Percentiles rank a stretch among this genome's conserved stretches.
phyloP scores from a whole-genome alignment of 108 stramenopile genomes.

The Nitzschia inconspicua region DNA sequence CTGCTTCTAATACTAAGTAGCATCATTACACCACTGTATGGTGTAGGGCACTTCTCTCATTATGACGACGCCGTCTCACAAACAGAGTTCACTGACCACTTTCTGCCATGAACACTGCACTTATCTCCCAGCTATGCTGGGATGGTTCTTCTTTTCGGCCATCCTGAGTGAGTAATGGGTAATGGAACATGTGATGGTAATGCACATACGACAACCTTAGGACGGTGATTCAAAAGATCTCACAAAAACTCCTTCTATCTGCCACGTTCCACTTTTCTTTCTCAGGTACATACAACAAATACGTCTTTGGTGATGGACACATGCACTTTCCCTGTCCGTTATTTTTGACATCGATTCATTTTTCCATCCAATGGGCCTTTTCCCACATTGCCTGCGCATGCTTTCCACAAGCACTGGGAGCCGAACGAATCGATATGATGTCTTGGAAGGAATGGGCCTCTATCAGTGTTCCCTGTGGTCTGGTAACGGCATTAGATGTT shows the following conservation, averaged over 20 bases:
- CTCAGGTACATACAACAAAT: slow-evolving; percentile 40
- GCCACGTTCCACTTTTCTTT: background rate
- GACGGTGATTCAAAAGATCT: background rate
- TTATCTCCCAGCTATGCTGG: slow-evolving; percentile 77
- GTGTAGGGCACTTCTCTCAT: too few species aligned
- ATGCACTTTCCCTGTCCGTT: slow-evolving; percentile 83
- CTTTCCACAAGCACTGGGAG: slow-evolving; percentile 60
- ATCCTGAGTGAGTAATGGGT: slow-evolving; percentile 57
- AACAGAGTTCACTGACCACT: too few species aligned
- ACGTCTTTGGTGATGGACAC: slow-evolving; percentile 68
- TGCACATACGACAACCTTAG: background rate
- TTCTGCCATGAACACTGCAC: slow-evolving; percentile 71
- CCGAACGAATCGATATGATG: slow-evolving; percentile 57
- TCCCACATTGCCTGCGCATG: slow-evolving; percentile 40
- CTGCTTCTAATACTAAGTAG: too few species aligned
- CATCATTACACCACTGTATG: too few species aligned
- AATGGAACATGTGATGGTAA: slow-evolving; percentile 40
- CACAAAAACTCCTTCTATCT: background rate
- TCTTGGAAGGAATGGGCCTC: slow-evolving; percentile 62
- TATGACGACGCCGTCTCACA: too few species aligned
- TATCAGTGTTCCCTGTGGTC: slow-evolving; percentile 76
- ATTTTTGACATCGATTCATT: slow-evolving; percentile 79
- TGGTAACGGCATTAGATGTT: slow-evolving; percentile 76
- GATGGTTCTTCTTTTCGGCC: slow-evolving; percentile 90
- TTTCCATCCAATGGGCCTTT: slow-evolving; percentile 80